phyloP scores from a whole-genome alignment of 148 eudicot genomes.

The Rhododendron williamsianum region DNA sequence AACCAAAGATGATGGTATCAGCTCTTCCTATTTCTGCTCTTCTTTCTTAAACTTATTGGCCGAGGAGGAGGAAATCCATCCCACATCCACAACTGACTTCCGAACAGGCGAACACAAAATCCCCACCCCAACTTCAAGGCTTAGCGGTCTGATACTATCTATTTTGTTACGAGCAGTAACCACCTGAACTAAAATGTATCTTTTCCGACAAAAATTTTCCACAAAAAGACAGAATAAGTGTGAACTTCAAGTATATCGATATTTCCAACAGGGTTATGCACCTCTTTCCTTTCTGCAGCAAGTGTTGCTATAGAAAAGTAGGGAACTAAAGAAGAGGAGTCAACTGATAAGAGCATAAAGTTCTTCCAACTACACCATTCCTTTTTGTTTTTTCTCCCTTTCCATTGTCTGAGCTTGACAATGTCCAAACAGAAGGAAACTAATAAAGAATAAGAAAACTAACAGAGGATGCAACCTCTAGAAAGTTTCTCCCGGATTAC shows the following conservation, averaged over 20 bases:
- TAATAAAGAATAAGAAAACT: background rate
- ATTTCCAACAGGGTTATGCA: background rate
- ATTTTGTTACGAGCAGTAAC: background rate
- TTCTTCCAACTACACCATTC: background rate
- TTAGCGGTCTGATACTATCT: background rate
- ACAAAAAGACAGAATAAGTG: background rate
- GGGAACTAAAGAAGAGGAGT: background rate
- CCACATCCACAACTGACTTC: background rate
- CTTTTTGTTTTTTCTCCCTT: background rate
- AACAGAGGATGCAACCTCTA: background rate
- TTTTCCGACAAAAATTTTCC: background rate
- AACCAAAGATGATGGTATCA: background rate
- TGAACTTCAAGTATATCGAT: background rate
- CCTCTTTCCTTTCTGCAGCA: background rate
- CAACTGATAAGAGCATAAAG: background rate
- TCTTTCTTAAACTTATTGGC: background rate
- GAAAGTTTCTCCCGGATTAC: background rate
- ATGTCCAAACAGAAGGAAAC: background rate
- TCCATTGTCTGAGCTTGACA: background rate
- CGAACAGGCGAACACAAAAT: no score
- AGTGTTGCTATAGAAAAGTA: background rate
- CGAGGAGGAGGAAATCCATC: background rate
- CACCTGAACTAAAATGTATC: background rate
- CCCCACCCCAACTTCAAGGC: background rate
- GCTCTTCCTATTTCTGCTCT: background rate